Evolutionary conservation across 177 flowering plant genomes (phyloP).

Genomic region (Vitis hybrid): DNA sequence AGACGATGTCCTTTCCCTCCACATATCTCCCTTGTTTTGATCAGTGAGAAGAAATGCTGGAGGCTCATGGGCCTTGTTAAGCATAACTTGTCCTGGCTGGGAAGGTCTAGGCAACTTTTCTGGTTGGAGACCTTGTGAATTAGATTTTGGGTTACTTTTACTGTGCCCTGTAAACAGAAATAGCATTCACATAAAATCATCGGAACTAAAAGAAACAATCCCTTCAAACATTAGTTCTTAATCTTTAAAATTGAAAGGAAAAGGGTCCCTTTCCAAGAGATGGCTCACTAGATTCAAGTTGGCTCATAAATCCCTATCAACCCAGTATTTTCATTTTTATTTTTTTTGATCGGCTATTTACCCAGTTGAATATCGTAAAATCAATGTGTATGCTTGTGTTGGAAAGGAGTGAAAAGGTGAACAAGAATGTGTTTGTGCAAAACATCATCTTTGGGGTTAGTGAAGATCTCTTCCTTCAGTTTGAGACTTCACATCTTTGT

Average conservation of each 20-base stretch:
- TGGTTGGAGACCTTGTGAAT: constrained; percentile 25
- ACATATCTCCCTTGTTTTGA: constrained; percentile 26
- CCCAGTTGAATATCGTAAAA: too few relatives aligned
- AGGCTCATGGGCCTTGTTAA: constrained; percentile 26
- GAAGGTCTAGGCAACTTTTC: constrained; percentile 31
- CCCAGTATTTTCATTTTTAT: background rate
- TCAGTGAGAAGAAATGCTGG: constrained; percentile 18
- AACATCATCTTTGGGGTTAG: background rate
- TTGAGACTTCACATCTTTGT: background rate
- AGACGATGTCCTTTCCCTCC: constrained; percentile 22
- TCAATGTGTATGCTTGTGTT: too few relatives aligned
- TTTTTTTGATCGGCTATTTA: background rate
- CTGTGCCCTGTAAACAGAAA: constrained; percentile 33
- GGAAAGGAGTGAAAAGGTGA: too few relatives aligned
- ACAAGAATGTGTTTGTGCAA: background rate
- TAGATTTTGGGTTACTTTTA: constrained; percentile 22
- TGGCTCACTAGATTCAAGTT: background rate
- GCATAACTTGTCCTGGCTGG: constrained; percentile 18
- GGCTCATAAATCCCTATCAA: background rate
- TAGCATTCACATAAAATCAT: constrained; percentile 4
- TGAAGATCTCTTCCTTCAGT: background rate
- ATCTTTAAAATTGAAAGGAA: background rate
- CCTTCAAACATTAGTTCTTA: background rate
- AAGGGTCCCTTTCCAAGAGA: background rate
- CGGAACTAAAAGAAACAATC: constrained; percentile 2